Conservation (phyloP, 345 rosid genomes). For the Conringia planisiliqua region DNA sequence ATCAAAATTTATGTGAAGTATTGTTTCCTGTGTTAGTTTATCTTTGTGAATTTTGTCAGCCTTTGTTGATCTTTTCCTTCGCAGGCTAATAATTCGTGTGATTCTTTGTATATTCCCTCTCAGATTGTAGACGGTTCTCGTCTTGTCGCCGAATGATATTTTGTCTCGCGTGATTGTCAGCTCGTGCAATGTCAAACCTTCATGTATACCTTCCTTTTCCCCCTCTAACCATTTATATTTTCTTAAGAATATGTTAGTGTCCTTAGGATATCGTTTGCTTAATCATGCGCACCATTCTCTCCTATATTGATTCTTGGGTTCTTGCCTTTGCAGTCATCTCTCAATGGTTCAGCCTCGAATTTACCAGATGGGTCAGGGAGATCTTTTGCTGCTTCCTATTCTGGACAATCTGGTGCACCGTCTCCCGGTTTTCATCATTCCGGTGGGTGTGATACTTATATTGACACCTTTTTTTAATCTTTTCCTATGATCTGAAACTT, state of each 20-base stretch:
- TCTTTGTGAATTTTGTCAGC: background rate
- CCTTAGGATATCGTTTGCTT: background rate
- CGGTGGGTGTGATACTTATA: constrained; percentile 43
- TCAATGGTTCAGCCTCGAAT: constrained; percentile 84
- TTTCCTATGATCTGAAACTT: constrained; percentile 10
- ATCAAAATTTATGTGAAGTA: background rate
- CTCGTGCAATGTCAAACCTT: constrained; percentile 80
- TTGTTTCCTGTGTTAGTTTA: background rate
- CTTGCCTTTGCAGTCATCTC: constrained; percentile 67
- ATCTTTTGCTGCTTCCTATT: constrained; percentile 74
- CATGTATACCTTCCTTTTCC: constrained; percentile 48
- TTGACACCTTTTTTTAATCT: background rate
- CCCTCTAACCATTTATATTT: background rate
- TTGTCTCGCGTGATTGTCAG: constrained; percentile 50
- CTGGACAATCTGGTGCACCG: constrained; percentile 91
- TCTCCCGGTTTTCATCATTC: constrained; percentile 79
- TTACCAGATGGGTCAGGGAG: constrained; percentile 76
- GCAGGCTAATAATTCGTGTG: constrained; percentile 38
- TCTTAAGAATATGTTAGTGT: background rate
- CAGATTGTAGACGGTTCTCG: constrained; percentile 40
- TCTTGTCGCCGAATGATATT: constrained; percentile 54
- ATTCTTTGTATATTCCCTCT: constrained; percentile 28
- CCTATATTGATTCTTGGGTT: background rate
- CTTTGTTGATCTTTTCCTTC: constrained; percentile 23
- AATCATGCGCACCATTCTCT: background rate